phyloP scores from a whole-genome alignment of 2,329 filamentous ascomycete species.

The Fusarium sp. region DNA sequence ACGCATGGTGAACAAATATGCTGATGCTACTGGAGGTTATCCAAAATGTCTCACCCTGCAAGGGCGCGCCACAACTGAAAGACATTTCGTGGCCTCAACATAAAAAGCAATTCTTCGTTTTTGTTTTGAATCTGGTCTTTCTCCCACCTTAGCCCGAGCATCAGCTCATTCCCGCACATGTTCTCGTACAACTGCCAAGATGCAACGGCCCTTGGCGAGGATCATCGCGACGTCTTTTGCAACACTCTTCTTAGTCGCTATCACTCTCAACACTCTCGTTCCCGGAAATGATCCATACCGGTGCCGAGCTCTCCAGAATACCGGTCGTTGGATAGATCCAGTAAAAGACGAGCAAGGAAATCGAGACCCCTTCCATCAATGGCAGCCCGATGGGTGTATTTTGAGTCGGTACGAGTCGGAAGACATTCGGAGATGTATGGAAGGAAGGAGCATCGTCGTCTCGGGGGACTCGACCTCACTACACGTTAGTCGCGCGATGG shows the following conservation, averaged over 20 bases:
- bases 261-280: conserved; percentile 4
- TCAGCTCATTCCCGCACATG: not conserved
- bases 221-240: not conserved
- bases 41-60: not conserved
- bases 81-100: not conserved
- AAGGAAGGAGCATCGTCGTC: conserved; percentile 62
- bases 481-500: conserved; percentile 66
- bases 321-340: conserved; percentile 61
- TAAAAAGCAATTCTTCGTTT: not conserved
- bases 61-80: not conserved
- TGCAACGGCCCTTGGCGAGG: not conserved
- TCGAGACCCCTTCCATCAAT: conserved; percentile 54
- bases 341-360: conserved; percentile 40
- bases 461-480: conserved; percentile 69
- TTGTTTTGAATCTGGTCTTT: not conserved
- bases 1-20: not conserved
- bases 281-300: conserved; percentile 59
- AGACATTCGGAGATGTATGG: conserved; percentile 64
- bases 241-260: not conserved
- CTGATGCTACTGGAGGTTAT: not conserved
- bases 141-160: accelerated
- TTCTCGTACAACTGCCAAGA: not conserved
- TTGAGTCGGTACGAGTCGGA: conserved; percentile 63
- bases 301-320: conserved; percentile 61
- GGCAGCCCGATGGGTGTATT: conserved; percentile 70